Evolutionary conservation across 179 eudicot genomes (phyloP), one percentile per base, ranked within the genome.

Genomic region (Silene vulgaris): DNA sequence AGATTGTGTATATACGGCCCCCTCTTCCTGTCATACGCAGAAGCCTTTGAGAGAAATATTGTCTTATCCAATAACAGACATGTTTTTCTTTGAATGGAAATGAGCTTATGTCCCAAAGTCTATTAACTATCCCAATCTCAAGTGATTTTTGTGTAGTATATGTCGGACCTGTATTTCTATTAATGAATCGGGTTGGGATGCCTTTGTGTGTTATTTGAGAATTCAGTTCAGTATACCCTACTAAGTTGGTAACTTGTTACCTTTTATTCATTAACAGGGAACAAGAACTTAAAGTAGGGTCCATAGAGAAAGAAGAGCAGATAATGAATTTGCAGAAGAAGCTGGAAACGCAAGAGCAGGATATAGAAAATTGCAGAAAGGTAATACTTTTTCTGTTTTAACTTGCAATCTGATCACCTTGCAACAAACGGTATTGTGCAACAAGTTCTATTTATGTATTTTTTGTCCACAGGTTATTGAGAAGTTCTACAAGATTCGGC

Each of bases 401-500:
- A 43, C 68, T 54, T 13, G 16, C 43, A 61, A 57, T 69, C 19
- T 48, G 56, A 56, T 69, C 48, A 52, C 21, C 20, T 50, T 45
- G 48, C 48, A 21, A 48, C 4, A 17, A 62, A 17, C 70, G 64
- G 26, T 12, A 61, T 32, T 73, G 65, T n/a, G 20, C 3, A 57
- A 54, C 71, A 6, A 40, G 48, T 21, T 7, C 16, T 21, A 20
- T 69, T 11, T 45, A 17, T 23, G 48, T 12, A 69, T 19, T 77
- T 11, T 70, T 21, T 57, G 61, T 69, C 71, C 66, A 54, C 87
- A 95, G 99, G 89, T 90, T 40, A 71, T 92, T 77, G 56, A 86
- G 72, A 95, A 86, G 80, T 95, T 95, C 75, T 92, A 87, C 82
- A 81, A 84, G 82, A 87, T 89, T 76, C 82, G 87, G 74, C 89